Evolutionary conservation across 306 rosid species (phyloP), one percentile per base, ranked within the genome.

Genomic region (Arachis hypogaea): DNA sequence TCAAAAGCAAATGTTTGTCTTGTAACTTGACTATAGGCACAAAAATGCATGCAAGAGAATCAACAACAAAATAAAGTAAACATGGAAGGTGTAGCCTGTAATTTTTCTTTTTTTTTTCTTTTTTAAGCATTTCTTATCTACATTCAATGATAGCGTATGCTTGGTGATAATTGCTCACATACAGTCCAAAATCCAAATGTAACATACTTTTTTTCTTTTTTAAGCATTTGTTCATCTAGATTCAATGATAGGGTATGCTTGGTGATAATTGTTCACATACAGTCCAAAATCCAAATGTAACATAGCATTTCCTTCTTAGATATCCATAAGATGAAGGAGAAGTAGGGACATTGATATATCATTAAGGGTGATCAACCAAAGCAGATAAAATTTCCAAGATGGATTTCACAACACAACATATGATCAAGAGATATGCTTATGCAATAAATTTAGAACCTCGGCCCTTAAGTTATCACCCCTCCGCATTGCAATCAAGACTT

Each of bases 401-500:
- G 73, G 44, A 76, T 74, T 63, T 73, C 83, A 62, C 42, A 29
- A 65, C 33, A 56, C 36, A 75, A 9, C 8, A 5, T 22, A 52
- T 62, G 16, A 59, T 42, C 14, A 69, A 77, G 45, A 68, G 14
- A 80, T 16, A 45, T 63, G 65, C n/a, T 43, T 50, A 16, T 29
- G 59, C 44, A 49, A 68, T 41, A 47, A 85, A 85, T 33, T 54
- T 77, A 93, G n/a, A 82, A 92, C 98, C 98, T 92, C 94, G 10
- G 81, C 89, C 72, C 88, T 85, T 70, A 92, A 75, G 86, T 81
- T 92, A 77, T 89, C 98, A 77, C 93, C 93, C 92, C 96, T 90
- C 50, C 90, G 93, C 93, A 92, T 86, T 45, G 92, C 90, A 81
- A 74, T 83, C 90, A 89, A 81, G 86, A 92, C 96, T 88, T 92